These are phyloP conservation scores for Alectoria sarmentosa DNA, from an alignment of 495 filamentous ascomycete genomes.

Conservation along the genomic window DNA sequence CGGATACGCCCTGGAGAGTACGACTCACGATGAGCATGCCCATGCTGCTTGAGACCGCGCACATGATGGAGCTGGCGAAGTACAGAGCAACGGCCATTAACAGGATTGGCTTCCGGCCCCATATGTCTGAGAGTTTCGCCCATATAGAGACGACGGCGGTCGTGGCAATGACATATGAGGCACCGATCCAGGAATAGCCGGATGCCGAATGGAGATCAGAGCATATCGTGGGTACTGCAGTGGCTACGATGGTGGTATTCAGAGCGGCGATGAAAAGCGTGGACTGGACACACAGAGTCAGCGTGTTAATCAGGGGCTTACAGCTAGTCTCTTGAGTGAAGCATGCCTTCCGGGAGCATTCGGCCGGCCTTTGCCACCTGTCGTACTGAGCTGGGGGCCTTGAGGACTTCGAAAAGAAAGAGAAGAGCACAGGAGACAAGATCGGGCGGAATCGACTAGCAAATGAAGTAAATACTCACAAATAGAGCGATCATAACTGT, in stretches of 20 bases:
- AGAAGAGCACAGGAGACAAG: too few relatives aligned
- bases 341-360: too few relatives aligned
- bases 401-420: too few relatives aligned
- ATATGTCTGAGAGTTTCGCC: conserved; percentile 55
- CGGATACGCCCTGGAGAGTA: conserved; percentile 50
- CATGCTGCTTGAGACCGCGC: conserved; percentile 44
- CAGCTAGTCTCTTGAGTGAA: too few relatives aligned
- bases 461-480: too few relatives aligned
- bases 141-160: conserved; percentile 31
- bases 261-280: neutral
- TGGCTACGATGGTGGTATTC: neutral
- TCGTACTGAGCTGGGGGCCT: too few relatives aligned
- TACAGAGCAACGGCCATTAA: conserved; percentile 41
- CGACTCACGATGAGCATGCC: conserved; percentile 49
- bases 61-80: conserved; percentile 41
- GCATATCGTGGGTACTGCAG: neutral
- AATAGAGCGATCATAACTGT: too few relatives aligned
- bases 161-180: neutral
- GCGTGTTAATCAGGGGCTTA: too few relatives aligned
- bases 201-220: neutral
- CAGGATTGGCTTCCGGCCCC: conserved; percentile 50
- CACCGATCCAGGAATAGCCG: neutral
- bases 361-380: too few relatives aligned
- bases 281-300: too few relatives aligned
- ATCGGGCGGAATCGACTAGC: too few relatives aligned